A percentile compares a stretch with the other conserved stretches of the same genome.
Conservation (phyloP, 495 filamentous ascomycete genomes). For the Podospora fimiseda region DNA sequence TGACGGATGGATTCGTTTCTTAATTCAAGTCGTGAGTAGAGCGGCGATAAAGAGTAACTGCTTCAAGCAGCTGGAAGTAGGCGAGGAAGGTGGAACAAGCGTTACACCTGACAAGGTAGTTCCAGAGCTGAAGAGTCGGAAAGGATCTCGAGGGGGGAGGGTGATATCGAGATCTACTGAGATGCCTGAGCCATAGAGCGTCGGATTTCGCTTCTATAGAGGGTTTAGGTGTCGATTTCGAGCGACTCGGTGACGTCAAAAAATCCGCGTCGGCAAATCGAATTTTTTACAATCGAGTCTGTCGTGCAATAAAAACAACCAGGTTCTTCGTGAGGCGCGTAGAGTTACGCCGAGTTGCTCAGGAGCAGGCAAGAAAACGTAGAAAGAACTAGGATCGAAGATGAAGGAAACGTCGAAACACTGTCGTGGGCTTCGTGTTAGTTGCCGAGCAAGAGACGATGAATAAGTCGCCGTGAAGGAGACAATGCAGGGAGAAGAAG, state of each 20-base stretch:
- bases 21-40: too few relatives aligned
- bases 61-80: slow-evolving; percentile 38
- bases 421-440: slow-evolving; percentile 1
- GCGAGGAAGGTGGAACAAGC: slow-evolving; percentile 9
- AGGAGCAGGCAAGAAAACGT: neutral
- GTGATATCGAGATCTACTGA: slow-evolving; percentile 33
- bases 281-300: neutral
- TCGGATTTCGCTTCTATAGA: slow-evolving; percentile 3
- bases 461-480: neutral
- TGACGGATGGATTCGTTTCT: slow-evolving; percentile 24
- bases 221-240: neutral
- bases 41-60: slow-evolving; percentile 26
- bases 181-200: slow-evolving; percentile 39
- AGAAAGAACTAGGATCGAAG: slow-evolving; percentile 11
- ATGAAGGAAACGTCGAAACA: slow-evolving; percentile 25
- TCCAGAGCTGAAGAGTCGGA: slow-evolving; percentile 38
- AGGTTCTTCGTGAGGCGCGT: neutral
- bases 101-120: slow-evolving; percentile 22
- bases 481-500: neutral
- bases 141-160: slow-evolving; percentile 16
- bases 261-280: neutral
- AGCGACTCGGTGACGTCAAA: neutral
- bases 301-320: slow-evolving; percentile 1
- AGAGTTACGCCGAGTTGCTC: neutral
- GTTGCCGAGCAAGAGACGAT: neutral